Base-by-base conservation (phyloP, 495 filamentous ascomycete species). In the Chaetomidium leptoderma region DNA sequence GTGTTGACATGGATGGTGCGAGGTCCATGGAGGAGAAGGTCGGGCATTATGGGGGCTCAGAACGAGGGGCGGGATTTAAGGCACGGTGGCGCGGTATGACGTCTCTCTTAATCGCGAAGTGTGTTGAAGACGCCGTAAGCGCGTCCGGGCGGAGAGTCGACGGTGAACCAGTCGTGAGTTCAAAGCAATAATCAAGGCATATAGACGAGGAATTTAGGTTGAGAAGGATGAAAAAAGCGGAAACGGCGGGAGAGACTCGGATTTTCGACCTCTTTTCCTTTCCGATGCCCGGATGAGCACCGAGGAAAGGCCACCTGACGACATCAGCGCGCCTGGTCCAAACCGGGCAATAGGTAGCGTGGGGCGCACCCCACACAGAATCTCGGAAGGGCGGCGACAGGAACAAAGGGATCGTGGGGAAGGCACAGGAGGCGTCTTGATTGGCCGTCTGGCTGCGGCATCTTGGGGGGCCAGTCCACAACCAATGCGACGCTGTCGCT, bases 11-110 rank as follows among this genome's bases (percentile, higher is more conserved):
- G 61, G 52, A 61, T 58, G 37, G 21, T 24, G 21, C 48, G 53
- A 19, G 59, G 57, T 19, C 56, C 55, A 21, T 67, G 57, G 32
- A 68, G 17, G 14, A 69, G 58, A 27, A 68, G 57, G 35, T 68
- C 62, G 46, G 61, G 44, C 68, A 70, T 70, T 6, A 27, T 19
- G 36, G 19, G 42, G 23, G 52, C 17, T 5, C 23, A 2, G 44
- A 10, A 5, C 45, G 26, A 10, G 21, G 37, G 21, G 53, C 23
- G 27, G 50, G 40, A 33, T 44, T n/a, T 5, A 8, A 21, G 6
- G 44, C 44, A 23, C 43, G 10, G 40, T 8, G 40, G n/a, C 21
- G n/a, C 21, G 17, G 40, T 21, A 10, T 44, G 40, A 44, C 36
- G 36, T 39, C 9, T 39, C 36, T 6, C 5, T 16, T 13, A n/a